These are phyloP conservation scores for Globisporangium nagaii DNA, from an alignment of 352 stramenopile species.

Conservation along the genomic window DNA sequence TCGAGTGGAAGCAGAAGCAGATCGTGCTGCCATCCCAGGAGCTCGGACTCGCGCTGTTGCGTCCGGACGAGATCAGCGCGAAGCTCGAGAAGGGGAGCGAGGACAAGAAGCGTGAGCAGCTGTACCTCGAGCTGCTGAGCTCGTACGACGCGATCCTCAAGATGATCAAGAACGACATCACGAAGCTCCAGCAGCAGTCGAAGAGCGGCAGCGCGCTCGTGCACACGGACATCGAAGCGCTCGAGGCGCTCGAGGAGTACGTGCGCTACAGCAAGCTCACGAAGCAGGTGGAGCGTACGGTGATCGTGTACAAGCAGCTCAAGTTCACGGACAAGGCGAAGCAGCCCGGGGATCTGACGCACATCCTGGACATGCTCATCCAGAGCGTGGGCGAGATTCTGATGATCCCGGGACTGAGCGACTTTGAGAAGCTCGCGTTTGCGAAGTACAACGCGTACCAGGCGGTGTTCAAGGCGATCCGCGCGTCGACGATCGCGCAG, in stretches of 20 bases:
- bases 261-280: slow-evolving; percentile 67
- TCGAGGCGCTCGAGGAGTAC: slow-evolving; percentile 69
- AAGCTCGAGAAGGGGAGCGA: slow-evolving; percentile 52
- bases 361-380: slow-evolving; percentile 81
- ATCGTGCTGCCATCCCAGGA: slow-evolving; percentile 69
- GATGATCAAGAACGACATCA: slow-evolving; percentile 55
- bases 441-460: slow-evolving; percentile 73
- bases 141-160: slow-evolving; percentile 68
- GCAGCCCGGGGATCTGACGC: slow-evolving; percentile 57
- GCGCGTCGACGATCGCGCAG: slow-evolving; percentile 54
- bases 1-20: slow-evolving; percentile 79
- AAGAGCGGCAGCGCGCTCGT: slow-evolving; percentile 72
- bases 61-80: slow-evolving; percentile 60
- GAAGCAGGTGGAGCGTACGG: slow-evolving; percentile 63
- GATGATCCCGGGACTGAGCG: slow-evolving; percentile 47
- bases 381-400: slow-evolving; percentile 78
- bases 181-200: slow-evolving; percentile 65
- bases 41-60: slow-evolving; percentile 58
- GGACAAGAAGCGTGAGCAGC: slow-evolving; percentile 66
- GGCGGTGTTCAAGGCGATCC: slow-evolving; percentile 59
- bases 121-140: slow-evolving; percentile 70
- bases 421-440: slow-evolving; percentile 41
- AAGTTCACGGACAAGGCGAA: slow-evolving; percentile 35
- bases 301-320: slow-evolving; percentile 64
- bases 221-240: slow-evolving; percentile 63